A percentile compares a stretch with the other conserved stretches of the same genome.
Conservation (phyloP, 331 rosid species). For the Dryas integrifolia region DNA sequence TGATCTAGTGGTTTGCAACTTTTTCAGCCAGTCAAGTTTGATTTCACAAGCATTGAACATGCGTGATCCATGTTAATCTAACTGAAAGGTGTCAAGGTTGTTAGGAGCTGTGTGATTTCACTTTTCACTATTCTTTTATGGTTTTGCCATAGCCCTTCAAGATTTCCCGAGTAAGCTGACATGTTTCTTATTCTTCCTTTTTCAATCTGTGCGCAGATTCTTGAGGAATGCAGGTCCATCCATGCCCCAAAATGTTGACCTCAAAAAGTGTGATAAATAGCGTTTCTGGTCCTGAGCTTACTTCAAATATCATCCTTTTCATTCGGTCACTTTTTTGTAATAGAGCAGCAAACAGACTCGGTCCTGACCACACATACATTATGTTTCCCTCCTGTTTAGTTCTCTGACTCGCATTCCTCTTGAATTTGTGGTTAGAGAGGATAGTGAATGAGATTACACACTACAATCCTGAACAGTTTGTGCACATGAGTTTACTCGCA, state of each 20-base stretch:
- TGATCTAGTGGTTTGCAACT: not conserved
- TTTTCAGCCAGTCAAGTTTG: not conserved
- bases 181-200: conserved; percentile 14
- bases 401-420: conserved; percentile 4
- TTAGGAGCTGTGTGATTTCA: not conserved
- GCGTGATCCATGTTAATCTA: not conserved
- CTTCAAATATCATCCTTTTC: conserved; percentile 4
- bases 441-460: not conserved
- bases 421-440: not conserved
- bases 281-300: not conserved
- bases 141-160: not conserved
- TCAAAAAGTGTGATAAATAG: not conserved
- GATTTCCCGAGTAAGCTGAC: conserved; percentile 12
- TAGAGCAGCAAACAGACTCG: conserved; percentile 3
- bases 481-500: too few species aligned
- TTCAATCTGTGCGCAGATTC: conserved; percentile 31
- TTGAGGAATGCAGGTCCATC: conserved; percentile 25
- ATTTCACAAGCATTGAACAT: not conserved
- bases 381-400: conserved; percentile 1
- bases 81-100: not conserved
- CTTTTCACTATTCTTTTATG: not conserved
- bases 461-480: too few species aligned
- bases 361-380: conserved; percentile 2
- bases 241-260: conserved; percentile 8
- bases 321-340: not conserved